These are phyloP conservation scores for Clitopilus hobsonii DNA, from an alignment of 768 basidiomycete genomes.

Conservation along the genomic window DNA sequence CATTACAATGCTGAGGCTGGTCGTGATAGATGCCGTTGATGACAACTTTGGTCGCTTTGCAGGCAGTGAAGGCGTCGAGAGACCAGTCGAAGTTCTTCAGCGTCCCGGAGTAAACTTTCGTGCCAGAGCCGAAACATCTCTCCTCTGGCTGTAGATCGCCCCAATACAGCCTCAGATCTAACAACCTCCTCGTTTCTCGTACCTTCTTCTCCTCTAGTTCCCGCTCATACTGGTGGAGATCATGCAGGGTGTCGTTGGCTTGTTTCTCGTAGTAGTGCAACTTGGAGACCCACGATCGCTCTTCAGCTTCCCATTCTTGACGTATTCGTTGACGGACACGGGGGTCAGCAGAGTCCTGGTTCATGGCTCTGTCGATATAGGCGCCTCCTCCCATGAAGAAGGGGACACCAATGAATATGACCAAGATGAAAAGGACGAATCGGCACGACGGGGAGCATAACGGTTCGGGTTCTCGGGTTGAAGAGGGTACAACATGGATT, in stretches of 20 bases:
- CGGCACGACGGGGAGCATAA: neutral
- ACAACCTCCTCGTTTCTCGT: neutral
- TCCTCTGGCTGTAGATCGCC: neutral
- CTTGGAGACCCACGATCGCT: neutral
- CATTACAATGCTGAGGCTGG: neutral
- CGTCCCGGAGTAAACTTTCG: neutral
- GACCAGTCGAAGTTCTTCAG: neutral
- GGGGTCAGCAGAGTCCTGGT: neutral
- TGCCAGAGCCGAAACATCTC: neutral
- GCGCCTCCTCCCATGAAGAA: neutral
- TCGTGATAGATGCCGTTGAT: neutral
- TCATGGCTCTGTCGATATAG: neutral
- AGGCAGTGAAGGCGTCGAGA: neutral
- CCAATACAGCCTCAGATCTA: neutral
- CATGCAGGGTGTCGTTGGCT: neutral
- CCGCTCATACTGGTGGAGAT: neutral
- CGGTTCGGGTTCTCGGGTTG: neutral
- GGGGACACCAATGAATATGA: neutral
- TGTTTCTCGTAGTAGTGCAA: neutral
- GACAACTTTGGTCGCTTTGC: neutral
- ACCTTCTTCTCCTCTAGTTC: neutral
- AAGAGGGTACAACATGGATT: neutral
- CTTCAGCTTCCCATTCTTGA: neutral
- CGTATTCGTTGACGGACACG: neutral
- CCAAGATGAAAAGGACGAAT: neutral